Base-by-base conservation (phyloP, 2,329 filamentous ascomycete species). In the Arthrocladium fulminans region DNA sequence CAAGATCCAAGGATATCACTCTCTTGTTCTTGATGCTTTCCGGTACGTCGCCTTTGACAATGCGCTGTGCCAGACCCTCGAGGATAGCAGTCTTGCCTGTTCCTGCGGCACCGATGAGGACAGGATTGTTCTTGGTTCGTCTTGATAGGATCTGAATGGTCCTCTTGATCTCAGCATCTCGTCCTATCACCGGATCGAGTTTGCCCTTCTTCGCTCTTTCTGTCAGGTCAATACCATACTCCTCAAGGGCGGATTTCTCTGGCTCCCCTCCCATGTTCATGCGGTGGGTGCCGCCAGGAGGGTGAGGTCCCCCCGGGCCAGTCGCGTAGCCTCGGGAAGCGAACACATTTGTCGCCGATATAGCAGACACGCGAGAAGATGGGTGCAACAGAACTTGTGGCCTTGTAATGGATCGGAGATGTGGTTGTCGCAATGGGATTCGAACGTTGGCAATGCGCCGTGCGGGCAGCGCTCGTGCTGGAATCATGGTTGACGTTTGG, bases 31-130 rank as follows among this genome's bases (percentile, higher is more conserved):
- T 95, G 64, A 98, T 84, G 57, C 87, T 94, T 67, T 97, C 92
- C 0, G 92, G 90, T 0, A 97, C 89, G 67, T 96, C 90, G 2
- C 90, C 90, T 55, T 83, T 78, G 1, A 96, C 85, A 56, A 98
- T 97, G 45, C 92, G 84, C 65, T 89, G 87, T 24, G 92, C 92
- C 51, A 98, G 76, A 60, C 92, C 92, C 72, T 98, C 92, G 43
- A 97, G 88, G 49, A 98, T 89, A 3, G 92, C 96, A 3, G 92
- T 98, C 74, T 98, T 98, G 63, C 92, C 92, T 20, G 97, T 92
- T 81, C 92, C 92, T 29, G 92, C 90, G 64, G 97, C 89, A 72
- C 92, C 92, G 56, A 98, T 97, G 57, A 98, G 79, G 42, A 97
- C 90, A 1, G 92, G 92, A 68, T 98, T 98, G 75, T 98, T 97